These are phyloP conservation scores for Salvia rosmarinus DNA, from an alignment of 257 asterid species.

Conservation along the genomic window DNA sequence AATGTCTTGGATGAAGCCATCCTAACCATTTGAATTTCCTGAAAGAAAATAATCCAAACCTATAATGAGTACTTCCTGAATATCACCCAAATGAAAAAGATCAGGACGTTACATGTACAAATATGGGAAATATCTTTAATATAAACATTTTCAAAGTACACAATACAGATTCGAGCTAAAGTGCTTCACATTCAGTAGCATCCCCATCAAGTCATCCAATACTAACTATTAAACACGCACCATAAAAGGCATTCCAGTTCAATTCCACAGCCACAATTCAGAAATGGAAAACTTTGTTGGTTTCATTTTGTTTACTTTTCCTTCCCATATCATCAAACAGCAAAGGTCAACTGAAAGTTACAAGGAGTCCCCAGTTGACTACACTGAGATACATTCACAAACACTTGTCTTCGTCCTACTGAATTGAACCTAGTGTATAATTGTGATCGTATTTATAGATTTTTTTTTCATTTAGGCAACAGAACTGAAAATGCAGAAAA, in stretches of 20 bases:
- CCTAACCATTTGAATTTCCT: conserved; percentile 51
- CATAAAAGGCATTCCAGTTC: neutral
- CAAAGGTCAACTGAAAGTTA: neutral
- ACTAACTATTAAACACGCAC: conserved; percentile 17
- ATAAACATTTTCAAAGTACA: conserved; percentile 14
- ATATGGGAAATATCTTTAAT: neutral
- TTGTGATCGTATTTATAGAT: neutral
- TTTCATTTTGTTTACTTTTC: neutral
- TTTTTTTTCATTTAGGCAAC: conserved; percentile 13
- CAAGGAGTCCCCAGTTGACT: neutral
- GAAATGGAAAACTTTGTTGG: neutral
- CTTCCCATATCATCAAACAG: neutral
- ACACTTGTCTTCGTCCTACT: conserved; percentile 8
- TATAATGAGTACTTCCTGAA: conserved; percentile 3
- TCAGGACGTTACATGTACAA: neutral
- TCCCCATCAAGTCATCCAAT: conserved; percentile 16
- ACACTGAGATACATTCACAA: conserved; percentile 10
- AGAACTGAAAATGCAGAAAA: conserved; percentile 7
- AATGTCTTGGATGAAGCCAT: conserved; percentile 50
- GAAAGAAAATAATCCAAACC: conserved; percentile 34
- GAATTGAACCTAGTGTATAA: conserved; percentile 1
- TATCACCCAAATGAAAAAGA: conserved; percentile 1
- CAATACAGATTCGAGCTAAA: conserved; percentile 16
- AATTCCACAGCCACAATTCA: conserved; percentile 10
- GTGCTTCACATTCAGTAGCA: neutral